Base-by-base conservation (phyloP, 2,329 filamentous ascomycete species). In the Cladobotryum protrusum region DNA sequence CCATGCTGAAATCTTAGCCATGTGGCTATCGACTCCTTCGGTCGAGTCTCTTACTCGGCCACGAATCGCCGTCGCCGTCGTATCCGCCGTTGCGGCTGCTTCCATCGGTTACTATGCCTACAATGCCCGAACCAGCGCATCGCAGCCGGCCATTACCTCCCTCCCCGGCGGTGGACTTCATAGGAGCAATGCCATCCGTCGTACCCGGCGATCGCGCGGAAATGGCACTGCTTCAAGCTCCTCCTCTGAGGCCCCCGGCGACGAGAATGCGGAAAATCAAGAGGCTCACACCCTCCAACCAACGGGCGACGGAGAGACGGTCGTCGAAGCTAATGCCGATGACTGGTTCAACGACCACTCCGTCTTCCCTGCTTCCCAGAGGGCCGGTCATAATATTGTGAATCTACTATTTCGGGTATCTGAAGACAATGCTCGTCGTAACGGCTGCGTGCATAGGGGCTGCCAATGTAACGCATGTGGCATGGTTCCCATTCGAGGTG, bases 381-480 rank as follows among this genome's bases (percentile, higher is more conserved):
- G 75, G 50, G 78, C 72, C 33, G 88, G 87, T 6, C 87, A 93
- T 61, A 91, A 90, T 53, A 83, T 95, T 44, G 85, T 95, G 42
- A 88, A 84, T 54, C 75, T 96, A 2, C 76, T 97, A 1, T 97
- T 96, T 63, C 82, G 91, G 52, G 95, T 97, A 43, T 95, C 91
- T 0, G 91, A 96, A 67, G 90, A 97, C 57, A 91, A 96, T 63
- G 89, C 91, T 1, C 82, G 85, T 49, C 79, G 88, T 46, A 92
- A 93, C 63, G 87, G 89, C 17, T 96, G 93, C 62, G 86, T 96
- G 18, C 93, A 99, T 66, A 81, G 92, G 12, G 92, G 93, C 12
- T 95, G 95, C 53, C 86, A 86, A 35, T 99, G 93, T 65, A 96
- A 97, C 66, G 83, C 83, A 45, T 99, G 93, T 60, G 87, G 87